Conservation (phyloP, 83 land plant species). For the Diphasiastrum complanatum region DNA sequence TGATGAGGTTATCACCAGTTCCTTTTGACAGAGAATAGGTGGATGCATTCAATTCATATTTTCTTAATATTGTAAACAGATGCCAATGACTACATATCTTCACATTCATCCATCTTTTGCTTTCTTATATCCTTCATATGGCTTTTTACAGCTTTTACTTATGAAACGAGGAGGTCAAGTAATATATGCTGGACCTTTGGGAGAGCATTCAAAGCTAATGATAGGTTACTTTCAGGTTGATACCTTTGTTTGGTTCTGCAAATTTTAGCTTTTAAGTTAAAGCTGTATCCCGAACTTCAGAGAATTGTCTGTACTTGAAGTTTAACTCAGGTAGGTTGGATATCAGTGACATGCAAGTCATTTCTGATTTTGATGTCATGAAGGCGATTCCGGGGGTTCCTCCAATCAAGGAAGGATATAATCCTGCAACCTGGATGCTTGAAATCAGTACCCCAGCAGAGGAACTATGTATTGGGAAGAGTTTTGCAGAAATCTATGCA, state of each 20-base stretch:
- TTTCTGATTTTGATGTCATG: too few relatives aligned
- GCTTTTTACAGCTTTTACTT: conserved; percentile 22
- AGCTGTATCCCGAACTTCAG: too few relatives aligned
- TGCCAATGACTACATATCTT: not conserved
- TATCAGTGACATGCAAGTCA: too few relatives aligned
- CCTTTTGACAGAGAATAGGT: too few relatives aligned
- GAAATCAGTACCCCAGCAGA: conserved; percentile 30
- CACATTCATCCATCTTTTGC: not conserved
- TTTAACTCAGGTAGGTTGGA: too few relatives aligned
- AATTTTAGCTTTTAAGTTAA: too few relatives aligned
- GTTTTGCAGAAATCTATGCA: conserved; percentile 26
- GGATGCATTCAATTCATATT: too few relatives aligned
- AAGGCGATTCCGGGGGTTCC: conserved; percentile 28
- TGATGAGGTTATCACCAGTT: too few relatives aligned
- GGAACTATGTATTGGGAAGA: conserved; percentile 24
- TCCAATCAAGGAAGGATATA: conserved; percentile 27
- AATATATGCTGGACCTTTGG: conserved; percentile 33
- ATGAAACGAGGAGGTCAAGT: conserved; percentile 34
- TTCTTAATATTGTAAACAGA: too few relatives aligned
- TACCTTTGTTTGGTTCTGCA: too few relatives aligned
- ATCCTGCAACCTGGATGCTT: conserved; percentile 46
- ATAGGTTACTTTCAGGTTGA: conserved; percentile 37
- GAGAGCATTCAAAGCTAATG: conserved; percentile 20
- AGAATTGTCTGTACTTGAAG: too few relatives aligned
- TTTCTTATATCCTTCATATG: not conserved